Evolutionary conservation across 768 basidiomycete species (phyloP), one percentile per base, ranked within the genome.

Genomic region (Grammothele lineata): DNA sequence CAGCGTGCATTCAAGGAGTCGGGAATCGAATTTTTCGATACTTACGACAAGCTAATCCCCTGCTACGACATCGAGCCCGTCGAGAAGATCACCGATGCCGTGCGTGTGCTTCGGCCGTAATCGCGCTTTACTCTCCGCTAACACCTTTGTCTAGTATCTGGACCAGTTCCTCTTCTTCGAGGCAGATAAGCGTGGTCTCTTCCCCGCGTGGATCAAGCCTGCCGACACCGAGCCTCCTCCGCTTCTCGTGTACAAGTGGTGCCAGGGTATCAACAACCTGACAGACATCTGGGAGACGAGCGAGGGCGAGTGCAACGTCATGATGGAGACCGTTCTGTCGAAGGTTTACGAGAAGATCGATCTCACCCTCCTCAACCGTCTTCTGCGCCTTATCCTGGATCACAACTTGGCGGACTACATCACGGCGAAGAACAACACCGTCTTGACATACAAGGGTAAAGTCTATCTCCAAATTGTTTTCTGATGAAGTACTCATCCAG

Each of bases 281-380:
- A 93, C 89, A 3, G 95, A 99, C 49, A 83, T 99, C 33, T 99
- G 96, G 96, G 96, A 98, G 70, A 98, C 94, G 1, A 80, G 83
- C 50, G 94, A 99, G 59, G 96, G 96, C 53, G 95, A 98, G 70
- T 97, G 93, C 68, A 88, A 92, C 58, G 96, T 98, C 36, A 76
- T 99, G 72, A 97, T 98, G 94, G 96, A 99, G 72, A 99, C 96
- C 0, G 92, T 95, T 5, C 76, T 96, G 32, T 93, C 91, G 24
- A 93, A 96, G 69, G 96, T 97, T 17, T 98, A 98, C 66, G 96
- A 98, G 76, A 98, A 99, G 80, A 88, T 99, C 56, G 96, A 99
- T 62, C 65, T 99, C 56, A 99, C 96, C 0, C 73, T 98, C 33
- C 80, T 99, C 59, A 96, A 98, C 66, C 90, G 95, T 57, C 77